Evolutionary conservation across 2,329 filamentous ascomycete genomes (phyloP).

Genomic region (Diaporthe citrichinensis): DNA sequence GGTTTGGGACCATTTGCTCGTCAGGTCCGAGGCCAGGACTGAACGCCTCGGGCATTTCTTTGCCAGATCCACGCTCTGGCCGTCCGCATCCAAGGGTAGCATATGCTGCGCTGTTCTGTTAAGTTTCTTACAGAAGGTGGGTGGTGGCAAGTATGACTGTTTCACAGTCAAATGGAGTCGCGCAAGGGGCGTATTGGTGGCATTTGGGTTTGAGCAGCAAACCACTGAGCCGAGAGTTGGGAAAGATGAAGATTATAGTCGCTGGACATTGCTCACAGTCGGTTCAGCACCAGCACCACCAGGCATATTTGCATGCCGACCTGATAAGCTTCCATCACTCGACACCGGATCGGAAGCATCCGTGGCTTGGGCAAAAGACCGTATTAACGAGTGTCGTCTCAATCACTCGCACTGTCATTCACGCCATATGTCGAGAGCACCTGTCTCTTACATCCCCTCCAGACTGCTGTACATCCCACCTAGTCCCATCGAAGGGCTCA

Average conservation of each 20-base stretch:
- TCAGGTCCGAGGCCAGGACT: neutral
- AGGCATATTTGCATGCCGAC: neutral
- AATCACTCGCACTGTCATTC: neutral
- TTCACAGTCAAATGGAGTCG: neutral
- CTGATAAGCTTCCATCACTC: neutral
- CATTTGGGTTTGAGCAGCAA: neutral
- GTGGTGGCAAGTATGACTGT: neutral
- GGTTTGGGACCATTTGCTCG: neutral
- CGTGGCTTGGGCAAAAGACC: neutral
- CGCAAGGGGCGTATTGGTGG: neutral
- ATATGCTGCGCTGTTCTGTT: neutral
- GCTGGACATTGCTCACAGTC: neutral
- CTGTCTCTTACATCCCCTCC: neutral
- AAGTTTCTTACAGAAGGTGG: neutral
- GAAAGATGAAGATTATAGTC: no score
- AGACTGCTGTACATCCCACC: slow-evolving; percentile 8
- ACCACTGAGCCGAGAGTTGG: neutral
- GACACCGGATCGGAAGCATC: neutral
- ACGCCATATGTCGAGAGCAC: neutral
- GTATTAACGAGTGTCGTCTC: neutral
- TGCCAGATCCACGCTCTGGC: neutral
- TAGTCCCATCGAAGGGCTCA: neutral
- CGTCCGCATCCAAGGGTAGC: neutral
- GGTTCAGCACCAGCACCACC: neutral
- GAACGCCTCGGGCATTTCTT: neutral